Evolutionary conservation across 2,329 filamentous ascomycete genomes (phyloP), one percentile per base, ranked within the genome.

Genomic region (Rhytidhysteron rufulum): DNA sequence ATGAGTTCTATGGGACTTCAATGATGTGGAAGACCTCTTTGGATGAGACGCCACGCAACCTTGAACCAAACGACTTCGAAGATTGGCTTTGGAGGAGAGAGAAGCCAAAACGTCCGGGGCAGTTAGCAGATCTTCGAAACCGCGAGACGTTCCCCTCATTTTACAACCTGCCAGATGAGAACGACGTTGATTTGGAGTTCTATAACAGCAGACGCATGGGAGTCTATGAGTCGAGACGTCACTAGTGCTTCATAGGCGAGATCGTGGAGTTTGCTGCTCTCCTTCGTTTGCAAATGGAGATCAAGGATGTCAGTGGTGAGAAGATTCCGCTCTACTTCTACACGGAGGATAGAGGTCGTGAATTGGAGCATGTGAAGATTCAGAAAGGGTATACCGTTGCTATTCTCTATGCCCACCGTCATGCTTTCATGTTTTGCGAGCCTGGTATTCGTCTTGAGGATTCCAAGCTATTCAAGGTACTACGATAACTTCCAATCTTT

Each of bases 281-380:
- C 9, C 17, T 37, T 38, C 52, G 45, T 46, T 44, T 60, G 29
- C 27, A 58, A 30, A 39, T 62, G 34, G 38, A 45, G 27, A 30
- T 60, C 27, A 50, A 41, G 37, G 55, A 62, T 52, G 37, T 56
- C 36, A 42, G 53, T 13, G 53, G 38, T 31, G 42, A 9, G 30
- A 53, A 20, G 19, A 39, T 61, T 43, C 54, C 51, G 18, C 41
- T 64, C 8, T 41, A 40, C 44, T 63, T 62, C 37, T 36, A 59
- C 41, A 62, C 57, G 7, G 29, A 54, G 43, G 31, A 41, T 5
- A 45, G 45, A 40, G 56, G 57, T 13, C 42, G 41, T 32, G 58
- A 63, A 48, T 36, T 61, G 10, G 35, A 34, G 16, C 21, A n/a
- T 20, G 27, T 25, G 18, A 31, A 47, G 29, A 42, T 50, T 40